Base-by-base conservation (phyloP, 495 filamentous ascomycete genomes). In the Penicillium samsonianum region DNA sequence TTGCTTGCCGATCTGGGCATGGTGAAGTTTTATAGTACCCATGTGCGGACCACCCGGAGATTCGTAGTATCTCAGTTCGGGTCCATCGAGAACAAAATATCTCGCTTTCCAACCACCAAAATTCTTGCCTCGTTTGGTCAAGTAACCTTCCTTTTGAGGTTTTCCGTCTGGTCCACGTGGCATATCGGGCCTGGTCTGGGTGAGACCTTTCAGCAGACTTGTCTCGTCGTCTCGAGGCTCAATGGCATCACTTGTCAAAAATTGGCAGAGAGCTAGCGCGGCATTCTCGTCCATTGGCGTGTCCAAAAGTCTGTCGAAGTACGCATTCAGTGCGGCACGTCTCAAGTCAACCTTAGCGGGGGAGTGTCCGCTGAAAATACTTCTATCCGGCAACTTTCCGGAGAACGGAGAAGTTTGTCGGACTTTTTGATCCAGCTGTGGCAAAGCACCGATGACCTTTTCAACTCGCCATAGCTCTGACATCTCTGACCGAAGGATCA, bases 61-160 rank as follows among this genome's bases (percentile, higher is more conserved):
- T 70, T 98, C 94, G 65, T 91, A 97, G 68, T 98, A 98, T 64
- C 87, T 91, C 60, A 98, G 73, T 35, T 90, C 81, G 16, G 95
- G 90, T 2, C 91, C 91, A 65, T 98, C 90, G 1, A 98, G 82
- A 43, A 96, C 81, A 63, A 98, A 98, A 68, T 90, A 98, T 53
- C 94, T 82, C 16, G 90, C 91, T 69, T 98, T 98, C 94, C 94
- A 98, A n/a, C 94, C 94, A 23, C 94, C 94, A 73, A 98, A 98
- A 62, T 96, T 97, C 77, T 98, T 98, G 25, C 94, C 94, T 54
- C 89, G 80, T 74, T 98, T 98, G 7, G 94, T 97, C 30, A 98
- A 77, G 77, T 97, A 98, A 16, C 94, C 94, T 67, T 87, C 91
- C 65, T 92, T 93, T 59, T 85, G 78, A 1, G 87, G 84, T 52